phyloP scores from a whole-genome alignment of 768 basidiomycete species.

The Scleroderma citrinum region DNA sequence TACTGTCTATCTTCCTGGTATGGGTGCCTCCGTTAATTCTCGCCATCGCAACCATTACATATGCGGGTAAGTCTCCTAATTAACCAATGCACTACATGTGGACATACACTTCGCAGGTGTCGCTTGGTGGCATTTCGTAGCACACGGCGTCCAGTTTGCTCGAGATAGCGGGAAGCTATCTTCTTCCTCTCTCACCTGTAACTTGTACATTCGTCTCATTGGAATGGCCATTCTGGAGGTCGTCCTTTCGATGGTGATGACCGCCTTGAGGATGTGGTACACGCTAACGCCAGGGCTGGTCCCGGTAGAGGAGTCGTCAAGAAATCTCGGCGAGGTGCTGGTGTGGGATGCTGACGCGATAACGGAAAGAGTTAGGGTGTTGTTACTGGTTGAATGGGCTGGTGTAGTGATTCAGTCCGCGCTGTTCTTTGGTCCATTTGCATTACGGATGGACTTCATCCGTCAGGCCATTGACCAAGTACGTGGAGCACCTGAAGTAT shows the following conservation, averaged over 20 bases:
- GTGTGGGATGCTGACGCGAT: slow-evolving; percentile 13
- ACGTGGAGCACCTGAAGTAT: slow-evolving; percentile 6
- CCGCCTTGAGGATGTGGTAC: slow-evolving; percentile 31
- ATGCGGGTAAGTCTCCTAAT: slow-evolving; percentile 25
- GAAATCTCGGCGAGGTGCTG: slow-evolving; percentile 31
- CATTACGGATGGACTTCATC: slow-evolving; percentile 39
- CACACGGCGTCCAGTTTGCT: slow-evolving; percentile 43
- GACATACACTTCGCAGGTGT: slow-evolving; percentile 23
- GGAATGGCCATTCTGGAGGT: slow-evolving; percentile 45
- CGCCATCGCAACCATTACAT: slow-evolving; percentile 25
- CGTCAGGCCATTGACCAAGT: not conserved
- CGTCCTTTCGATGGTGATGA: slow-evolving; percentile 31
- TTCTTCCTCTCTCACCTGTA: slow-evolving; percentile 33
- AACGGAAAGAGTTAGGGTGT: slow-evolving; percentile 28
- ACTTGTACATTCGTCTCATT: slow-evolving; percentile 59
- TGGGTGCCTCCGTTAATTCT: slow-evolving; percentile 32
- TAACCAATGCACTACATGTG: not conserved
- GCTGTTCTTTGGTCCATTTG: slow-evolving; percentile 53
- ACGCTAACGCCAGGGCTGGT: slow-evolving; percentile 27
- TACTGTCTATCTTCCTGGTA: slow-evolving; percentile 30
- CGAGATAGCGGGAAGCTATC: slow-evolving; percentile 26
- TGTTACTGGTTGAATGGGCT: slow-evolving; percentile 29
- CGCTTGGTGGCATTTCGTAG: slow-evolving; percentile 40
- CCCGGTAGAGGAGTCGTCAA: slow-evolving; percentile 47
- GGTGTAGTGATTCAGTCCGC: slow-evolving; percentile 25